Conservation (phyloP, 305 asterid species). For the Solanum hybrid region DNA sequence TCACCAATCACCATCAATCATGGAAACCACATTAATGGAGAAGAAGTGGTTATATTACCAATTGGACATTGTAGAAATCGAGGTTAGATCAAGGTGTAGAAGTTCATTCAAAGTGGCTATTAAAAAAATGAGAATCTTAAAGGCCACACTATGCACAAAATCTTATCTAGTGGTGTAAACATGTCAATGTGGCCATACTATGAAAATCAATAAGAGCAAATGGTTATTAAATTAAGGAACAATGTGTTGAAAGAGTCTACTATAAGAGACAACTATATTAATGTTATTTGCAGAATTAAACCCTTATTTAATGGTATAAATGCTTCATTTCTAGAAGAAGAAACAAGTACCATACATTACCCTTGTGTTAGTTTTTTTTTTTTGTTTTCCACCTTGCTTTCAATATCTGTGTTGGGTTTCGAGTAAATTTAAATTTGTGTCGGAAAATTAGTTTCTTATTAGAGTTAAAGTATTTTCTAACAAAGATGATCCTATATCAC, state of each 20-base stretch:
- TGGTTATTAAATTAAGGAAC: neutral
- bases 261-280: neutral
- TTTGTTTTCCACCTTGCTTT: neutral
- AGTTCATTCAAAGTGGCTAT: neutral
- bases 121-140: neutral
- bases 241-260: neutral
- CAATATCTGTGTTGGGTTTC: neutral
- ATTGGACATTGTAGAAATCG: neutral
- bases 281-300: neutral
- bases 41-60: neutral
- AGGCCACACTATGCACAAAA: neutral
- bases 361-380: neutral
- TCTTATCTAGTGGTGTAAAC: neutral
- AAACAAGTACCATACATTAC: neutral
- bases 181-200: neutral
- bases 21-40: neutral
- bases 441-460: neutral
- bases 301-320: neutral
- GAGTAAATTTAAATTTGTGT: neutral
- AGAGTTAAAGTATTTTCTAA: neutral
- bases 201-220: neutral
- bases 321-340: neutral
- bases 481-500: neutral
- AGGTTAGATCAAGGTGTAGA: conserved; percentile 3
- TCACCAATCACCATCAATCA: neutral